Percentiles rank a stretch among this genome's conserved stretches.
Evolutionary conservation across 1,139 yeast species (phyloP).

Genomic region (Lizanozyma gosingica): DNA sequence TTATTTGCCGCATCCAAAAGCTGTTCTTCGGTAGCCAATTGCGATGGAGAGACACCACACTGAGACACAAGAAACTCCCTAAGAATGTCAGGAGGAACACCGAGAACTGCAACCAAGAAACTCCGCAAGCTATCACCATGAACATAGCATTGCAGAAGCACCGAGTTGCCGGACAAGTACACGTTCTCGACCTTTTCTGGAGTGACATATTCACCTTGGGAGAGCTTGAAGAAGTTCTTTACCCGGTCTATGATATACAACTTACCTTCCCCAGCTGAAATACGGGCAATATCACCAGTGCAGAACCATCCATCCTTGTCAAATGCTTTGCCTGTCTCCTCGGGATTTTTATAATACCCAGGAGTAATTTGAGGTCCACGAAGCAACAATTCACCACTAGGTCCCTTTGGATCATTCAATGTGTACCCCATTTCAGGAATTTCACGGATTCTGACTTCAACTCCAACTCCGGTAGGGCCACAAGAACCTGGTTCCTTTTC

Average conservation of each 20-base stretch:
- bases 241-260: conserved; percentile 63
- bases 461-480: conserved; percentile 46
- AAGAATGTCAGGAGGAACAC: conserved; percentile 20
- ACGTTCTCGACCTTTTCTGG: conserved; percentile 70
- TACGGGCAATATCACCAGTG: conserved; percentile 66
- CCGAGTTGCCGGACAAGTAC: conserved; percentile 46
- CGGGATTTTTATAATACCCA: conserved; percentile 51
- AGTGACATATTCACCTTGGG: conserved; percentile 77
- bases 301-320: conserved; percentile 68
- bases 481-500: conserved; percentile 52
- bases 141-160: conserved; percentile 49
- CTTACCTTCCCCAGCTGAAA: conserved; percentile 44
- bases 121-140: conserved; percentile 28
- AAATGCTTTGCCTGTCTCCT: conserved; percentile 43
- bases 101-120: conserved; percentile 26
- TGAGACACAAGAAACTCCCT: conserved; percentile 13
- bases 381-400: conserved; percentile 49
- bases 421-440: conserved; percentile 62
- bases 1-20: conserved; percentile 18
- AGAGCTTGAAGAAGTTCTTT: conserved; percentile 70
- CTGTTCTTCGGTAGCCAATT: conserved; percentile 10
- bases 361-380: conserved; percentile 61
- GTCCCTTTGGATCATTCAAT: conserved; percentile 32
- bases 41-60: conserved; percentile 10
- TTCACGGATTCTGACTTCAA: conserved; percentile 54